Percentiles rank a stretch among this genome's conserved stretches.
Conservation (phyloP, 2,329 filamentous ascomycete genomes). For the Aspergillus uvarum region DNA sequence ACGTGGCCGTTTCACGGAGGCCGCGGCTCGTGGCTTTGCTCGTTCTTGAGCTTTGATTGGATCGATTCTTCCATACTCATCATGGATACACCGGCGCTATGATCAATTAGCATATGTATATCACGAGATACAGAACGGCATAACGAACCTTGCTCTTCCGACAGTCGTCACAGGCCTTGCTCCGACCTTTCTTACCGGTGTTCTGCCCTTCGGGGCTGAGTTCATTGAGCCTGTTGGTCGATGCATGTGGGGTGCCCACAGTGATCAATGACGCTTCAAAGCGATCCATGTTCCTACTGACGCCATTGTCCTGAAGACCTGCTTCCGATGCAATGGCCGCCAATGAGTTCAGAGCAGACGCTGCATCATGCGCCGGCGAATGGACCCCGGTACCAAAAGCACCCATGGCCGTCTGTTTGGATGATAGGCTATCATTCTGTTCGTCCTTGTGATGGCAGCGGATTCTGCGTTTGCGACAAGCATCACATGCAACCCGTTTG, state of each 20-base stretch:
- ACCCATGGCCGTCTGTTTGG: constrained; percentile 30
- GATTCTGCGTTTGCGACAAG: constrained; percentile 61
- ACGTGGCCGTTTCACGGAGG: constrained; percentile 55
- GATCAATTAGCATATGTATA: constrained; percentile 20
- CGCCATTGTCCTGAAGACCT: constrained; percentile 30
- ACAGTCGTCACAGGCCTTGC: constrained; percentile 65
- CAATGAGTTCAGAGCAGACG: constrained; percentile 40
- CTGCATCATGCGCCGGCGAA: constrained; percentile 40
- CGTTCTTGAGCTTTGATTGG: constrained; percentile 63
- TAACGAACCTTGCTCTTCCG: constrained; percentile 64
- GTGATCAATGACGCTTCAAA: constrained; percentile 30
- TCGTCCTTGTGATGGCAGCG: constrained; percentile 64
- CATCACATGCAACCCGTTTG: constrained; percentile 61
- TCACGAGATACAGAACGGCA: background rate
- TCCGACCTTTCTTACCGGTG: constrained; percentile 57
- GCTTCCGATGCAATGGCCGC: constrained; percentile 40
- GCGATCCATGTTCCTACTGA: constrained; percentile 27
- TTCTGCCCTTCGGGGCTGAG: constrained; percentile 34
- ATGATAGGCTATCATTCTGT: constrained; percentile 31
- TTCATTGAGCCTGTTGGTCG: constrained; percentile 30
- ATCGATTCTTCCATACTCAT: constrained; percentile 64
- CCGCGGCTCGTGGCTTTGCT: constrained; percentile 58
- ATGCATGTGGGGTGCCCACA: constrained; percentile 28
- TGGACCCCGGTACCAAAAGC: constrained; percentile 32
- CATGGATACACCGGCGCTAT: constrained; percentile 66